phyloP scores from a whole-genome alignment of 2,329 filamentous ascomycete species.

The Xylaria sp. region DNA sequence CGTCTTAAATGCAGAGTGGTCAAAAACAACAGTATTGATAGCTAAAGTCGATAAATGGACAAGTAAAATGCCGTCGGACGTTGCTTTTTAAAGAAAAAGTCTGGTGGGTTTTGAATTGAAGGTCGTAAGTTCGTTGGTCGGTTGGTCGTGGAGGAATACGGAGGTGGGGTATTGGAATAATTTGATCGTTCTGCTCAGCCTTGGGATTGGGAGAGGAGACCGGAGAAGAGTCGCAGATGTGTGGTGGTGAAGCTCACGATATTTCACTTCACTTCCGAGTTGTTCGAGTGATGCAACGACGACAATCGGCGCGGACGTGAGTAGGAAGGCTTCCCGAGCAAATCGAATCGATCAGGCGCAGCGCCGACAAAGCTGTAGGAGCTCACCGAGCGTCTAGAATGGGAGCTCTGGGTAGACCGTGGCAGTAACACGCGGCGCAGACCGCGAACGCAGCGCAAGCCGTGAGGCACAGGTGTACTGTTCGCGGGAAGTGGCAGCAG shows the following conservation, averaged over 20 bases:
- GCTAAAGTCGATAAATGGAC: constrained; percentile 30
- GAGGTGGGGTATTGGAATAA: constrained; percentile 42
- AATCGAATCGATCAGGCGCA: constrained; percentile 39
- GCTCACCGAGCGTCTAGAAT: constrained; percentile 33
- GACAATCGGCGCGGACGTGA: constrained; percentile 37
- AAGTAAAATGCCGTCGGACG: constrained; percentile 36
- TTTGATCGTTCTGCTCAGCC: constrained; percentile 30
- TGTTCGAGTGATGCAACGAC: constrained; percentile 27
- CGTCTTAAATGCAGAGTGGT: constrained; percentile 16
- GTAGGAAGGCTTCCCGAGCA: constrained; percentile 37
- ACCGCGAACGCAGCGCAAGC: constrained; percentile 32
- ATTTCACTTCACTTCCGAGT: constrained; percentile 29
- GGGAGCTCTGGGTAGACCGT: constrained; percentile 37
- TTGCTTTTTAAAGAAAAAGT: constrained; percentile 33
- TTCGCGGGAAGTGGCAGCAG: constrained; percentile 31
- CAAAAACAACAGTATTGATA: constrained; percentile 10
- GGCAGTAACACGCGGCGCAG: constrained; percentile 35
- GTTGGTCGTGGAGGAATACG: constrained; percentile 38
- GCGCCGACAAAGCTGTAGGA: constrained; percentile 38
- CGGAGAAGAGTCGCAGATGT: constrained; percentile 23
- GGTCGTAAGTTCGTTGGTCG: constrained; percentile 44
- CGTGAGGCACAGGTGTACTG: constrained; percentile 24
- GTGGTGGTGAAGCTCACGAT: constrained; percentile 36
- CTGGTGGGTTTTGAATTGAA: constrained; percentile 32
- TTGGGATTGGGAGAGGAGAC: constrained; percentile 9